Percentiles rank a stretch among this genome's conserved stretches.
These are phyloP conservation scores for Ophiosphaerella korrae DNA, from an alignment of 2,329 filamentous ascomycete species.

Conservation along the genomic window DNA sequence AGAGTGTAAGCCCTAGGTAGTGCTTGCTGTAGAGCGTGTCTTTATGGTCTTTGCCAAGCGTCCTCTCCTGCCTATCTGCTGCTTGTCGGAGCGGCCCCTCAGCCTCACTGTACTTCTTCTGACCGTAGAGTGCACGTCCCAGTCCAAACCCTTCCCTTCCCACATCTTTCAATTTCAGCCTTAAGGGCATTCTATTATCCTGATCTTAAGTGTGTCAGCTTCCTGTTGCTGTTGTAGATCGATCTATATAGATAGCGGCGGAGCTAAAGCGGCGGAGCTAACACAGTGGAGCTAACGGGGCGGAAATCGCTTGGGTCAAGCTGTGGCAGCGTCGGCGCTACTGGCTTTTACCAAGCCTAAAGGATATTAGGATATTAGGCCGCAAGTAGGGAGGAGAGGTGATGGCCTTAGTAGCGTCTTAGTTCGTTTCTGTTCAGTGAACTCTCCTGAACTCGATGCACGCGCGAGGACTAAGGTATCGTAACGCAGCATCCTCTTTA, in stretches of 20 bases:
- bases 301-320: neutral
- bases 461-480: neutral
- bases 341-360: neutral
- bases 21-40: conserved; percentile 3
- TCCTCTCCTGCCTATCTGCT: conserved; percentile 1
- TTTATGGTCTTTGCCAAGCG: conserved; percentile 4
- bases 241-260: neutral
- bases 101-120: conserved; percentile 7
- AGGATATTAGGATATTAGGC: neutral
- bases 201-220: neutral
- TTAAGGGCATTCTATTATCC: neutral
- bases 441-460: neutral
- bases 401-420: neutral
- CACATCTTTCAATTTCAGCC: neutral
- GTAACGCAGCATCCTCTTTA: neutral
- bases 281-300: neutral
- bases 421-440: neutral
- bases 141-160: neutral
- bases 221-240: neutral
- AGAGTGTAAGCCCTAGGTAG: neutral
- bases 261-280: neutral
- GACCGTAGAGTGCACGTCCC: conserved; percentile 1
- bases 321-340: neutral
- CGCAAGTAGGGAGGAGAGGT: neutral
- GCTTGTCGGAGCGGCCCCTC: neutral